Base-by-base conservation (phyloP, 805 yeast species). In the Candida mattraensis region DNA sequence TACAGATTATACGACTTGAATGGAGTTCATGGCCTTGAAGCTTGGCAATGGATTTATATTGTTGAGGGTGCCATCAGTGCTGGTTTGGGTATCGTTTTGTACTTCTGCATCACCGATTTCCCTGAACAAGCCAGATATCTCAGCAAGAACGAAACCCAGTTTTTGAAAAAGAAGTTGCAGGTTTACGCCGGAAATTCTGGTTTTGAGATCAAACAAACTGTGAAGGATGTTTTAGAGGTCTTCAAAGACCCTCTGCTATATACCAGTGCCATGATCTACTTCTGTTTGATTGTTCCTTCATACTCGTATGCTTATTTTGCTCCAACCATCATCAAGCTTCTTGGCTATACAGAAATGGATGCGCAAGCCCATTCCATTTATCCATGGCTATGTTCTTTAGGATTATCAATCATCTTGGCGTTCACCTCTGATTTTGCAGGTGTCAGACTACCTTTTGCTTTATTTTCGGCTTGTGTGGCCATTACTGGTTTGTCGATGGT, bases 321-420 rank as follows among this genome's bases (percentile, higher is more conserved):
- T 14, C 78, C 86, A 27, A 67, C 82, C 19, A 82, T 82, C 53
- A 78, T 82, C 53, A 65, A 64, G 34, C 60, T 72, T 25, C 65
- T 82, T 64, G 82, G 83, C 14, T 70, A 80, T 66, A 71, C 86
- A 2, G 80, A 86, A 3, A 82, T 78, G 50, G 67, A 74, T 37
- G 91, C 94, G 7, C 87, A 87, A 59, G 74, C 82, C 37, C 81
- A 80, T 62, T 83, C 95, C 0, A 85, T 87, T 31, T 88, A 87
- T 47, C 94, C 95, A 14, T 87, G 94, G 89, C 67, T 85, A 26
- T 64, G 72, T 18, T 85, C 95, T 0, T 83, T 87, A 53, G 87
- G 82, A 5, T 64, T 74, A 21, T 74, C 81, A 28, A 78, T 81
- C 61, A 50, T 75, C 4, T 44, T 72, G n/a, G 91, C 95, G 0